These are phyloP conservation scores for Lentinula detonsa DNA, from an alignment of 768 basidiomycete species.

Conservation along the genomic window DNA sequence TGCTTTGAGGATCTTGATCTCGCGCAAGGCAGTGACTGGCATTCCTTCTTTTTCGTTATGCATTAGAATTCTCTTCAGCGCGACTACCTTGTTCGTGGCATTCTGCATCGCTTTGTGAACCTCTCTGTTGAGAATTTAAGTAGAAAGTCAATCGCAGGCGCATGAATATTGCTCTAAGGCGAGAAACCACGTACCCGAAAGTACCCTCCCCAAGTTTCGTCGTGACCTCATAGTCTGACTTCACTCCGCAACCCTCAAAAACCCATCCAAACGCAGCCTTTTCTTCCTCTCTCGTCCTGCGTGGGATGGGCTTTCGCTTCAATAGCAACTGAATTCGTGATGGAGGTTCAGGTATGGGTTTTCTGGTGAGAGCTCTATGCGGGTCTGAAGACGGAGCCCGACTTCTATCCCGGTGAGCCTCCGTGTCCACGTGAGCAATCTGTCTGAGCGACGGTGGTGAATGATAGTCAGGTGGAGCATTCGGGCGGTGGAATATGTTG, in stretches of 20 bases:
- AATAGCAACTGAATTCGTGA: neutral
- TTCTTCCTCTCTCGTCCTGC: conserved; percentile 60
- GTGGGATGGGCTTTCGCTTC: conserved; percentile 7
- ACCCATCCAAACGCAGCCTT: conserved; percentile 57
- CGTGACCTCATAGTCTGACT: conserved; percentile 73
- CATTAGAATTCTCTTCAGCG: conserved; percentile 92
- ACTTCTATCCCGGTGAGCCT: neutral
- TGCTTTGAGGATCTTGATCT: conserved; percentile 94
- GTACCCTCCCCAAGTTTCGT: conserved; percentile 95
- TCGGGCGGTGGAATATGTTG: conserved; percentile 18
- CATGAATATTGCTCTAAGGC: neutral
- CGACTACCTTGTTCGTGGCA: conserved; percentile 57
- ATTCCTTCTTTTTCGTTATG: conserved; percentile 97
- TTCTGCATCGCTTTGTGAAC: conserved; percentile 84
- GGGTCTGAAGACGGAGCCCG: neutral
- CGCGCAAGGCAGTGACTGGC: conserved; percentile 92
- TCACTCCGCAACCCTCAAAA: conserved; percentile 65
- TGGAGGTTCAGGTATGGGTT: conserved; percentile 3
- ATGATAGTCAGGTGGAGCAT: conserved; percentile 37
- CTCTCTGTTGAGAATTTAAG: conserved; percentile 44
- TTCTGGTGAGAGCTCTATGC: neutral
- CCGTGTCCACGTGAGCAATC: neutral
- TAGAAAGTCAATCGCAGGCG: conserved; percentile 1
- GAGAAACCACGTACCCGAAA: conserved; percentile 66
- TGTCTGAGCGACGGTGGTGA: conserved; percentile 34